Evolutionary conservation across 2,329 filamentous ascomycete genomes (phyloP).

Genomic region (Paecilomyces sp.): DNA sequence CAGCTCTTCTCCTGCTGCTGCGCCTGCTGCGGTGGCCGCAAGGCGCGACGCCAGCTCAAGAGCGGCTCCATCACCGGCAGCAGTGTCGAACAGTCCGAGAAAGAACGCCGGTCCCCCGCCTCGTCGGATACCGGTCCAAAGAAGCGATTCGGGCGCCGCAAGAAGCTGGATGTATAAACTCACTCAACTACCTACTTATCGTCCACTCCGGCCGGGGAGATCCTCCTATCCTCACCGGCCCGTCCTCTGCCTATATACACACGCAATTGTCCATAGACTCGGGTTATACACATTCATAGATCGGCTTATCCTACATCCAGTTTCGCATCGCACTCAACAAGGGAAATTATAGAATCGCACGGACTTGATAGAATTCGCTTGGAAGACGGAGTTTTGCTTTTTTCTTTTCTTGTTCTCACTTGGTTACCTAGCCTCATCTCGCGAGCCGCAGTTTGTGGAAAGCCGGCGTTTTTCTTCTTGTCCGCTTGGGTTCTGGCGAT

Average conservation of each 20-base stretch:
- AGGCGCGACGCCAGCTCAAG: conserved; percentile 24
- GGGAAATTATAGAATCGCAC: not conserved
- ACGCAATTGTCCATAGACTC: not conserved
- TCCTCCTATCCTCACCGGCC: not conserved
- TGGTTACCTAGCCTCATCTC: not conserved
- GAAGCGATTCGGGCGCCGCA: not conserved
- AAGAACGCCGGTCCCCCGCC: not conserved
- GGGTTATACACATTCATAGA: not conserved
- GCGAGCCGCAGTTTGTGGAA: not conserved
- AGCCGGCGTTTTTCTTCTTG: not conserved
- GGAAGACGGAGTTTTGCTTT: not conserved
- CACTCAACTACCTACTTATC: not conserved
- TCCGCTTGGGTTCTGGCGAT: not conserved
- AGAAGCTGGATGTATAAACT: not conserved
- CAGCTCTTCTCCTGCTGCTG: conserved; percentile 75
- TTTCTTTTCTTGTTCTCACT: not conserved
- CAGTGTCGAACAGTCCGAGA: not conserved
- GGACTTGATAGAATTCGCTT: not conserved
- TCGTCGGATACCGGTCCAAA: not conserved
- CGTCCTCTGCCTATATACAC: not conserved
- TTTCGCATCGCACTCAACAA: not conserved
- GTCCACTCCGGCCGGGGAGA: not conserved
- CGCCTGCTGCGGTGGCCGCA: conserved; percentile 35
- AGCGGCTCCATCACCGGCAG: not conserved
- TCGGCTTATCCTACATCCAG: not conserved